Conservation (phyloP, 2,329 filamentous ascomycete genomes). For the Ophiocordyceps camponoti-saundersi region DNA sequence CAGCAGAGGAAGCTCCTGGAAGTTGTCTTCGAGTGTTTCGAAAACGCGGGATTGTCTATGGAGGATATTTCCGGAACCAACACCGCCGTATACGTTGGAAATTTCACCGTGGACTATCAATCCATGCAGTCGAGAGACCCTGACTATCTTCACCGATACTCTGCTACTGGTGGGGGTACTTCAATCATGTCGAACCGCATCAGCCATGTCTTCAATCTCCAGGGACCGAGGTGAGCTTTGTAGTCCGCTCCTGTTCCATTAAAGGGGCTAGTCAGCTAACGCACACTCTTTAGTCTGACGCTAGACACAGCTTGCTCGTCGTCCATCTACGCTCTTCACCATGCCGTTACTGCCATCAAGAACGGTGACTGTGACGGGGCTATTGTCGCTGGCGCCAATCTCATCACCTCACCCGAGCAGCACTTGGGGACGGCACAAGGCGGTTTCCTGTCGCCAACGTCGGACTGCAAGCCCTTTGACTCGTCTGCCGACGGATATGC, state of each 20-base stretch:
- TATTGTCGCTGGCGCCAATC: constrained; percentile 18
- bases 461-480: constrained; percentile 16
- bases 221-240: constrained; percentile 8
- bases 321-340: constrained; percentile 10
- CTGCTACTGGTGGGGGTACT: constrained; percentile 13
- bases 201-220: constrained; percentile 18
- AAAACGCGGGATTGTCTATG: constrained; percentile 15
- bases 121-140: constrained; percentile 4
- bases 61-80: constrained; percentile 6
- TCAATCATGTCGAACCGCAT: constrained; percentile 20
- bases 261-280: neutral
- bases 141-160: constrained; percentile 2
- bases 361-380: constrained; percentile 14
- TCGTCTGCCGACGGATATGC: constrained; percentile 16
- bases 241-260: neutral
- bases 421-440: constrained; percentile 6
- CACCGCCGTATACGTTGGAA: constrained; percentile 4
- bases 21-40: constrained; percentile 23
- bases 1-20: constrained; percentile 23
- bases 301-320: constrained; percentile 20
- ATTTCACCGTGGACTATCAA: constrained; percentile 5
- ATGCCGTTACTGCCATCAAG: constrained; percentile 11
- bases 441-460: constrained; percentile 6
- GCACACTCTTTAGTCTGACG: constrained; percentile 6
- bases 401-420: constrained; percentile 12